Evolutionary conservation across 805 yeast genomes (phyloP), one percentile per base, ranked within the genome.

Genomic region (Jamesozyma jinghongensis): DNA sequence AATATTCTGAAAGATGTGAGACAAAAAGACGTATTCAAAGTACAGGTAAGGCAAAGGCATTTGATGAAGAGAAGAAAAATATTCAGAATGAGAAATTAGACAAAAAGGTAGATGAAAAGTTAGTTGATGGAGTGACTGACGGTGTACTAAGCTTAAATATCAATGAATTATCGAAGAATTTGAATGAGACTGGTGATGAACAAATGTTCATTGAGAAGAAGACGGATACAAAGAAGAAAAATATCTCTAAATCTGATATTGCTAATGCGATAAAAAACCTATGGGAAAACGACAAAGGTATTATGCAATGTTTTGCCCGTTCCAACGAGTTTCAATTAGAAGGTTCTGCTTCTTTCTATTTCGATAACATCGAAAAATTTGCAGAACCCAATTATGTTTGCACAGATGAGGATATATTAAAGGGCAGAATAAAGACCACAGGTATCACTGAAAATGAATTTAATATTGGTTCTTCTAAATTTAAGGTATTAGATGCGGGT

Each of bases 361-460:
- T 90, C 57, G 81, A 81, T 30, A 75, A 81, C 49, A 75, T 84
- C n/a, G 57, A 56, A 38, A 74, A 77, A 35, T 81, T 85, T 61
- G 77, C 82, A 1, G 68, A 75, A 41, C 75, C 76, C 0, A 65
- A 69, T 43, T 88, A 86, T 57, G 52, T 72, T 8, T 88, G 95
- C 47, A 63, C 77, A 6, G 86, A 90, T 61, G 77, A 73, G 41
- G 98, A 92, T 61, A 87, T 92, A 41, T 66, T 92, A 49, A 81
- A 75, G 52, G 97, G 96, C 3, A 71, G 98, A 28, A 85, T 92
- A 53, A 88, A 90, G 63, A 90, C 98, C 12, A 88, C 97, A 0
- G 98, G 98, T 3, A 86, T 92, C 40, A 83, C 94, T 1, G 95
- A 90, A 59, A 82, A 92, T 5, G 74, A 70, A 40, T 88, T 92